Percentiles rank a stretch among this genome's conserved stretches.
Evolutionary conservation across 2,329 filamentous ascomycete genomes (phyloP).

Genomic region (Penicillium brevicompactum): DNA sequence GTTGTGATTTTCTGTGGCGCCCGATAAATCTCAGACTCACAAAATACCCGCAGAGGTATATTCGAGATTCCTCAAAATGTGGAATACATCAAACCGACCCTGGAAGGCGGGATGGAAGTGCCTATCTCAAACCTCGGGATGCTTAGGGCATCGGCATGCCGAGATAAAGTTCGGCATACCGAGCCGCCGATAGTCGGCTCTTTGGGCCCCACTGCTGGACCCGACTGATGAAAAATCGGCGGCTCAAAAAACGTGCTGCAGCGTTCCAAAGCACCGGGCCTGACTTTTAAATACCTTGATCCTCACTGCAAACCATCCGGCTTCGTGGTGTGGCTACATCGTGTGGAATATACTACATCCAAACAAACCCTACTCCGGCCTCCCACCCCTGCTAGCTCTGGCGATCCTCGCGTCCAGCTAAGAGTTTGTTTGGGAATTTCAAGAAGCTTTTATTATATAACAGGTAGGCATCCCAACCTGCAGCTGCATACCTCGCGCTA

Average conservation of each 20-base stretch:
- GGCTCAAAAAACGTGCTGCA: neutral
- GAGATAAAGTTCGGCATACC: conserved; percentile 16
- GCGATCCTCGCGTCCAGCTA: neutral
- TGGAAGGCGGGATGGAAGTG: neutral
- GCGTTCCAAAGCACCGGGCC: neutral
- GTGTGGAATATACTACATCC: neutral
- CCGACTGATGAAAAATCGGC: conserved; percentile 16
- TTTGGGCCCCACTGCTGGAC: conserved; percentile 21
- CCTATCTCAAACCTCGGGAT: neutral
- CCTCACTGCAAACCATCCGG: neutral
- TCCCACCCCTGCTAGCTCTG: neutral
- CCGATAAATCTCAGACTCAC: too few species aligned
- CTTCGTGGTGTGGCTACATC: neutral
- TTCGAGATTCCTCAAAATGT: too few species aligned
- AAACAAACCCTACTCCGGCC: neutral
- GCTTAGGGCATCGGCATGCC: conserved; percentile 6
- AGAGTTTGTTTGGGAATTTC: neutral
- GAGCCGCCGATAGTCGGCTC: conserved; percentile 25
- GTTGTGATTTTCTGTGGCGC: too few species aligned
- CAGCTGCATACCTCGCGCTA: neutral
- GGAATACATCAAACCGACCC: neutral
- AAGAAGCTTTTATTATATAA: neutral
- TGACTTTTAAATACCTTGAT: neutral
- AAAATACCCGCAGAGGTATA: too few species aligned
- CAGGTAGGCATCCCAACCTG: neutral